These are phyloP conservation scores for Botrytis cinerea DNA, from an alignment of 2,329 filamentous ascomycete genomes.

Conservation along the genomic window DNA sequence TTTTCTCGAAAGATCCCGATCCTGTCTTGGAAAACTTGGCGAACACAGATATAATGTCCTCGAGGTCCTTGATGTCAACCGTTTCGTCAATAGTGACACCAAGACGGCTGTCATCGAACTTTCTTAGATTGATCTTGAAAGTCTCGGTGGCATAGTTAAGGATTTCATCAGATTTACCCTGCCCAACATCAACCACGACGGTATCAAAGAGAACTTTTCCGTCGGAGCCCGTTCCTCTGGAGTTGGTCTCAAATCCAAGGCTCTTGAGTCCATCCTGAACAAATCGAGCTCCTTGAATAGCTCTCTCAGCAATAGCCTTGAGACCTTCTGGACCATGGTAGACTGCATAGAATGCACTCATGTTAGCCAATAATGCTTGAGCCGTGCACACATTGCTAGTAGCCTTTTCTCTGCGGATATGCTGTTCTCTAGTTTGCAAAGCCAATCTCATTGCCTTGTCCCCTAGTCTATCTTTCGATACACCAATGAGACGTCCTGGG, in stretches of 20 bases:
- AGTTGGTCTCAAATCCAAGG: constrained; percentile 64
- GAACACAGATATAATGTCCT: constrained; percentile 60
- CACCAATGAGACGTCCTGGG: constrained; percentile 83
- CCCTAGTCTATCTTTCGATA: constrained; percentile 88
- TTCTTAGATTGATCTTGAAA: constrained; percentile 62
- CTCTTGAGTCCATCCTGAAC: constrained; percentile 64
- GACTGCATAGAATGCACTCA: constrained; percentile 91
- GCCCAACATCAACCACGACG: constrained; percentile 63
- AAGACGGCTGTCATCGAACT: constrained; percentile 60
- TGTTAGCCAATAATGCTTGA: constrained; percentile 90
- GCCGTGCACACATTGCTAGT: constrained; percentile 98
- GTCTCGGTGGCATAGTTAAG: constrained; percentile 53
- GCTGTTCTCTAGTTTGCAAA: constrained; percentile 91
- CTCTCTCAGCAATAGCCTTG: constrained; percentile 77
- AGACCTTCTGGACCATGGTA: constrained; percentile 89
- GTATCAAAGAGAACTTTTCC: constrained; percentile 75
- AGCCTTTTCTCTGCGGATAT: constrained; percentile 93
- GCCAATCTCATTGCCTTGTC: constrained; percentile 80
- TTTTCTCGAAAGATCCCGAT: constrained; percentile 33
- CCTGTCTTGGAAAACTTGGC: constrained; percentile 41
- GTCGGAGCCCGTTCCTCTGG: constrained; percentile 56
- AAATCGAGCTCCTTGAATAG: constrained; percentile 69
- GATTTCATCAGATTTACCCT: constrained; percentile 53
- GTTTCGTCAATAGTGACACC: constrained; percentile 81
- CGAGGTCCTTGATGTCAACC: constrained; percentile 56